These are phyloP conservation scores for Cyanophora paradoxa DNA, from an alignment of 78 protist genomes.

Conservation along the genomic window DNA sequence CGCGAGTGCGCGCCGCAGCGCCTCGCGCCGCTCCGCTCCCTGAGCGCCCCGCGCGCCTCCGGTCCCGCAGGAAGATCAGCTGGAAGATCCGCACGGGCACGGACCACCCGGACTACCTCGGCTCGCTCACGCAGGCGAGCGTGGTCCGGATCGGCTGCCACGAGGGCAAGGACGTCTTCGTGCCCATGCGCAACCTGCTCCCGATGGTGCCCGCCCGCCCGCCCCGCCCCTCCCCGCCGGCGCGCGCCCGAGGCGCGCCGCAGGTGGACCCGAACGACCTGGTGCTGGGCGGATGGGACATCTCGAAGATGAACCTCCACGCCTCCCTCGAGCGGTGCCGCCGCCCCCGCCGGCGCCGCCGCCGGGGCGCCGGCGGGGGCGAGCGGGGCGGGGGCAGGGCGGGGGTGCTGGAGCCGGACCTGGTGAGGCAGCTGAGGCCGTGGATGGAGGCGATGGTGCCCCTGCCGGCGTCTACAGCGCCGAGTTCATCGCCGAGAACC, in stretches of 20 bases:
- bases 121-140: constrained; percentile 88
- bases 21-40: no score
- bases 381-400: no score
- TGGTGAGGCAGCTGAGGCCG: constrained; percentile 84
- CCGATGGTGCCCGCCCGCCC: no score
- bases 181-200: constrained; percentile 76
- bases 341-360: no score
- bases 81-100: no score
- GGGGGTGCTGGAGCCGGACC: constrained; percentile 82
- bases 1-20: no score
- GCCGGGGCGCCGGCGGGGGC: no score
- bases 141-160: constrained; percentile 75
- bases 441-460: constrained; percentile 67
- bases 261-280: constrained; percentile 95
- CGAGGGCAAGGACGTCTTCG: constrained; percentile 50
- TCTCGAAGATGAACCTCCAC: constrained; percentile 73
- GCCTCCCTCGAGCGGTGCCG: constrained; percentile 91
- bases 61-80: no score
- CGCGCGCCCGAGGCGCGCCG: no score
- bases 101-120: constrained; percentile 84
- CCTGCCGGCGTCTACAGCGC: constrained; percentile 92
- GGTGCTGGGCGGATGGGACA: constrained; percentile 99
- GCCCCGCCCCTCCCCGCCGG: no score
- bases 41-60: no score
- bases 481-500: constrained; percentile 98